Evolutionary conservation across 1,284 basidiomycete species (phyloP).

Genomic region (Cronartium quercuum): DNA sequence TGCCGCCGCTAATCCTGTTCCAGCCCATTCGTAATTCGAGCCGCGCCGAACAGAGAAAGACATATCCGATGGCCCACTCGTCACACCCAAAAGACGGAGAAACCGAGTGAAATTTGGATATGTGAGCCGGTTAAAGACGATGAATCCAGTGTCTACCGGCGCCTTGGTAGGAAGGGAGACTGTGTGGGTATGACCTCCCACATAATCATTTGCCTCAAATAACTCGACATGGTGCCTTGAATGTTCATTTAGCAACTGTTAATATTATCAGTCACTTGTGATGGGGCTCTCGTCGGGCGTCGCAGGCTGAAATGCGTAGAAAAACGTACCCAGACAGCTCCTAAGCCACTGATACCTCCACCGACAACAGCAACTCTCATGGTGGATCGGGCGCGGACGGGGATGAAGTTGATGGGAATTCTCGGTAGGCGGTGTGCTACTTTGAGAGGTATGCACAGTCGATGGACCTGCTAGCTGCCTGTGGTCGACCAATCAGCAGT

Average conservation of each 20-base stretch:
- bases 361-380: conserved; percentile 66
- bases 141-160: conserved; percentile 42
- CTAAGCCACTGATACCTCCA: conserved; percentile 69
- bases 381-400: not conserved
- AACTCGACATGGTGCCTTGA: conserved; percentile 72
- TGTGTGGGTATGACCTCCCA: conserved; percentile 75
- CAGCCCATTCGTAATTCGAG: conserved; percentile 64
- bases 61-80: conserved; percentile 63
- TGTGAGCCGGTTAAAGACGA: conserved; percentile 64
- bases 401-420: not conserved
- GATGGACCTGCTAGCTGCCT: too few relatives aligned
- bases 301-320: not conserved
- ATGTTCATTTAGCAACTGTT: conserved; percentile 64
- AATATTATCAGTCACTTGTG: not conserved
- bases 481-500: too few relatives aligned
- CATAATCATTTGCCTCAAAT: conserved; percentile 63
- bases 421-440: too few relatives aligned
- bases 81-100: conserved; percentile 57
- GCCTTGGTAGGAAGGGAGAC: conserved; percentile 54
- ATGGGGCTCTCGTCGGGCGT: not conserved
- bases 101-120: conserved; percentile 77
- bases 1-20: conserved; percentile 58
- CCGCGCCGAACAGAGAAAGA: conserved; percentile 67
- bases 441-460: too few relatives aligned
- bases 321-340: conserved; percentile 63